A percentile compares a stretch with the other conserved stretches of the same genome.
Conservation (phyloP, 2,329 filamentous ascomycete species). For the Phialophora tarda region DNA sequence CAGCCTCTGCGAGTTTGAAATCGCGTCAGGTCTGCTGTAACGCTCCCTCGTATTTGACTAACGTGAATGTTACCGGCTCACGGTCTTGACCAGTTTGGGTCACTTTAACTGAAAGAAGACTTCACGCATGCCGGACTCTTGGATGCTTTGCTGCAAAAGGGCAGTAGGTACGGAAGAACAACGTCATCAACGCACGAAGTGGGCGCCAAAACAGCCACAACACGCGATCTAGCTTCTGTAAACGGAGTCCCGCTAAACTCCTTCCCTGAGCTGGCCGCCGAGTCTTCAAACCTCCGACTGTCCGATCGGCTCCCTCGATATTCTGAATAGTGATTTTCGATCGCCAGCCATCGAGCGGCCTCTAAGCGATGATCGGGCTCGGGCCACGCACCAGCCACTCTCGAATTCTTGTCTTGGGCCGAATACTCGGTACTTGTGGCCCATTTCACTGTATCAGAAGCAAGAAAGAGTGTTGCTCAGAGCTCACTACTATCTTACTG, state of each 20-base stretch:
- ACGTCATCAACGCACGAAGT: constrained; percentile 17
- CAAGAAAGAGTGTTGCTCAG: neutral
- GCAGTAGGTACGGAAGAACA: constrained; percentile 1
- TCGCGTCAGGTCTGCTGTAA: neutral
- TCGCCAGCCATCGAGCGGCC: too few relatives aligned
- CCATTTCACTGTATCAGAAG: neutral
- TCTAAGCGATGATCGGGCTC: neutral
- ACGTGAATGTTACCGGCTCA: neutral
- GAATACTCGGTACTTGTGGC: too few relatives aligned
- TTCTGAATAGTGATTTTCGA: too few relatives aligned
- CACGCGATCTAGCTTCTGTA: constrained; percentile 10
- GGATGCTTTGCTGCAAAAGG: constrained; percentile 7
- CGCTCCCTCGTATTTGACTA: constrained; percentile 9
- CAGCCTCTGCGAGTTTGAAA: neutral
- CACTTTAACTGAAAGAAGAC: constrained; percentile 6
- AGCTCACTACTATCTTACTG: neutral
- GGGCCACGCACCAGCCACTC: neutral
- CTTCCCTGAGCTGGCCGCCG: constrained; percentile 14
- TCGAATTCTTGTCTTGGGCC: too few relatives aligned
- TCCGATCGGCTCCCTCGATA: neutral
- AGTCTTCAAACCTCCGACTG: neutral
- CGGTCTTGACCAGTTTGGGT: constrained; percentile 3
- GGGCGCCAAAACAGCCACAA: constrained; percentile 6
- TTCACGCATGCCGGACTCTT: constrained; percentile 12
- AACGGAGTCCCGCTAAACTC: constrained; percentile 6